phyloP scores from a whole-genome alignment of 768 basidiomycete species.

The Candolleomyces eurysporus region DNA sequence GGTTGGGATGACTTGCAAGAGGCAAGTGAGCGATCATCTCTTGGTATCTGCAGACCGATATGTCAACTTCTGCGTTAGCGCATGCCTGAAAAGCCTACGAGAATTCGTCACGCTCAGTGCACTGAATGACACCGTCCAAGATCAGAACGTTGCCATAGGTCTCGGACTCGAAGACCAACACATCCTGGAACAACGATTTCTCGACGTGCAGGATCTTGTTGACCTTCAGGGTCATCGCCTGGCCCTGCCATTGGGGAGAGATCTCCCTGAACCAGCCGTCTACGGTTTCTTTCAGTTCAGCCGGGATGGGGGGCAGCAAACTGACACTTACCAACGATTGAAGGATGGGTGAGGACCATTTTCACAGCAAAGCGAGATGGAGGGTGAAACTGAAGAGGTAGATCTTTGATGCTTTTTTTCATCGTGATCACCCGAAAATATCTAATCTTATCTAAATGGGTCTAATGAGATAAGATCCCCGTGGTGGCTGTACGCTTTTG shows the following conservation, averaged over 20 bases:
- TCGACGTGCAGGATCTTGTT: conserved; percentile 93
- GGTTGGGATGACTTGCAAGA: conserved; percentile 94
- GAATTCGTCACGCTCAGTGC: conserved; percentile 98
- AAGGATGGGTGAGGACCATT: conserved; percentile 57
- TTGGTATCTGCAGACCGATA: conserved; percentile 65
- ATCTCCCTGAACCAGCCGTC: conserved; percentile 98
- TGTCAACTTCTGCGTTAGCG: conserved; percentile 12
- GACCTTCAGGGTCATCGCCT: conserved; percentile 97
- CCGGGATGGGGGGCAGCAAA: neutral
- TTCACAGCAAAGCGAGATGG: neutral
- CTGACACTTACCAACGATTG: conserved; percentile 44
- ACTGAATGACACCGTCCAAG: conserved; percentile 94
- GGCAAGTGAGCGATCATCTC: conserved; percentile 99
- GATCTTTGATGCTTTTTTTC: neutral
- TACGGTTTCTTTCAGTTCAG: conserved; percentile 11
- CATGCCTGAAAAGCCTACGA: conserved; percentile 53
- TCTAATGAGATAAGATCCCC: neutral
- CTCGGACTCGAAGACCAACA: conserved; percentile 94
- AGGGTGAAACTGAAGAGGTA: neutral
- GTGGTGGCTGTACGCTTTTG: too few species aligned
- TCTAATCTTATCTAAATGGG: neutral
- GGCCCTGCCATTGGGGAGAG: conserved; percentile 94
- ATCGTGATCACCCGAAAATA: neutral
- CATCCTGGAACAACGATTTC: conserved; percentile 92
- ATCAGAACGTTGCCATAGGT: conserved; percentile 97